Base-by-base conservation (phyloP, 805 yeast genomes). In the Metschnikowia koreensis region DNA sequence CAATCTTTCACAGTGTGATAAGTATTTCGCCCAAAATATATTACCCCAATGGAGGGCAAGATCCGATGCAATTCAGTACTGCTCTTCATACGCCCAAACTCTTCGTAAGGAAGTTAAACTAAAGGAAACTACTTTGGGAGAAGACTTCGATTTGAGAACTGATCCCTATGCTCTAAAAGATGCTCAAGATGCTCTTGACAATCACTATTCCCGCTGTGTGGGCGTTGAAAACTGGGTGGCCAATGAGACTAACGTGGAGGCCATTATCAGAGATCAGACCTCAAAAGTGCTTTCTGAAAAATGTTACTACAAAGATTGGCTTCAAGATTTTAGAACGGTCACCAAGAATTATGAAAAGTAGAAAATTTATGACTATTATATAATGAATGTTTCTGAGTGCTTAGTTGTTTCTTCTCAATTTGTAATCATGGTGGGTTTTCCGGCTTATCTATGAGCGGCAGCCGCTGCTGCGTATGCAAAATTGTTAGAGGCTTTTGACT, bases 401-500 rank as follows among this genome's bases (percentile, higher is more conserved):
- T 38, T 31, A 31, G 34, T 3, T 31, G 10, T 31, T 2, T 31
- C 34, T 31, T 12, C 12, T 10, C 34, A 9, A 10, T 31, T 16
- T 12, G 45, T 42, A 27, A 17, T 42, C 38, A 22, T 39, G 10
- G n/a, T 9, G 26, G 26, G 6, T 2, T 31, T 12, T 6, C 2
- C 12, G 6, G 15, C 12, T 47, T 48, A 57, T 50, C 56, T 48
- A 34, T 57, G 60, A 29, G 71, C 78, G 7, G 79, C 79, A 2
- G 78, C 77, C 6, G 79, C 79, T 4, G 79, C 79, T 9, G 78
- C 78, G 46, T 70, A 71, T 55, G 79, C 79, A 66, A 74, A 73
- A 40, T 66, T 69, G 50, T 62, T 69, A 12, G 58, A 39, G 48
- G 57, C 53, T 17, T 51, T 51, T 26, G 48, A 22, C 31, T 47